A percentile compares a stretch with the other conserved stretches of the same genome.
Conservation (phyloP, 108 stramenopile genomes). For the Pseudonitzschia delicatissima region DNA sequence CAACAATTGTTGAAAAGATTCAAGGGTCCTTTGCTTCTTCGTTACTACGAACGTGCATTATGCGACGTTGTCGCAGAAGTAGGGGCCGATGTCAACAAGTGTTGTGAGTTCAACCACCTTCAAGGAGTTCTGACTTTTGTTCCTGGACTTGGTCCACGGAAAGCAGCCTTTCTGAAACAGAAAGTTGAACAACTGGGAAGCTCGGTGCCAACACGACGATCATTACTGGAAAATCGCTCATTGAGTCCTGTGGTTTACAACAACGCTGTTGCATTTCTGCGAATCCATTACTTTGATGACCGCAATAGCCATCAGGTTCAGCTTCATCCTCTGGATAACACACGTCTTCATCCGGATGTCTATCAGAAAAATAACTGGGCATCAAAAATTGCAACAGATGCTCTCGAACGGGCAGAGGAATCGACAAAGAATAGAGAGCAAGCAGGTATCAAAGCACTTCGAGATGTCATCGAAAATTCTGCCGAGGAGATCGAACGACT, state of each 20-base stretch:
- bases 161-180: constrained; percentile 86
- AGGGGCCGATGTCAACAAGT: constrained; percentile 88
- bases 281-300: constrained; percentile 58
- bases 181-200: constrained; percentile 66
- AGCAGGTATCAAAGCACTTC: constrained; percentile 62
- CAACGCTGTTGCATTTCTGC: constrained; percentile 87
- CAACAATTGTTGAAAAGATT: constrained; percentile 80
- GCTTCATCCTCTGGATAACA: constrained; percentile 86
- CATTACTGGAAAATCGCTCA: constrained; percentile 62
- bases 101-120: constrained; percentile 70
- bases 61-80: constrained; percentile 79
- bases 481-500: constrained; percentile 69
- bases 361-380: constrained; percentile 85
- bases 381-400: constrained; percentile 81
- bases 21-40: constrained; percentile 52
- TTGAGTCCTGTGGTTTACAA: constrained; percentile 86
- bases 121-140: constrained; percentile 82
- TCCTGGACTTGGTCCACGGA: constrained; percentile 93
- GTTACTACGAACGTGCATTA: constrained; percentile 80
- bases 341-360: constrained; percentile 87
- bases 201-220: constrained; percentile 56
- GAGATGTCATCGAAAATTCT: constrained; percentile 83
- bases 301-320: constrained; percentile 18
- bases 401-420: constrained; percentile 65
- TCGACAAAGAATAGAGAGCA: constrained; percentile 43